A percentile compares a stretch with the other conserved stretches of the same genome.
These are phyloP conservation scores for Capsella bursapastoris DNA, from an alignment of 345 rosid species.

Conservation along the genomic window DNA sequence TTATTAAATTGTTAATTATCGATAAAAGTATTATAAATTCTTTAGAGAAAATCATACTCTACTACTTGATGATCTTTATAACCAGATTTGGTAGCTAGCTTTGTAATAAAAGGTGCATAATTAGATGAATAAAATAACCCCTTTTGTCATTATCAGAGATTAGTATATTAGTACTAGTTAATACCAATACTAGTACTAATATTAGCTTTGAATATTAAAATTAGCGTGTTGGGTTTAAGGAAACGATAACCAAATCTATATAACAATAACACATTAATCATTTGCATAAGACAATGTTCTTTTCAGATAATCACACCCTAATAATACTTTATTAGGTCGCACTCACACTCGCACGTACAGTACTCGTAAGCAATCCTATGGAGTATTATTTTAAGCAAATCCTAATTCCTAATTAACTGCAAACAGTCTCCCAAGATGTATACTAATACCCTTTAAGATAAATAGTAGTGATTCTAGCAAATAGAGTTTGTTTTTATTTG, in stretches of 20 bases:
- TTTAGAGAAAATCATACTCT: neutral
- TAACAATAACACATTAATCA: slow-evolving; percentile 17
- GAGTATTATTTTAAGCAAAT: neutral
- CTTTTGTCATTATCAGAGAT: neutral
- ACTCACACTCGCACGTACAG: neutral
- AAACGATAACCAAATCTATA: slow-evolving; percentile 18
- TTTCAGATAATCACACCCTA: slow-evolving; percentile 32
- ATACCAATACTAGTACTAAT: too few species aligned
- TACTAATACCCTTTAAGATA: too few species aligned
- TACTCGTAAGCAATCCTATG: neutral
- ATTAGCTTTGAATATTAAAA: slow-evolving; percentile 12
- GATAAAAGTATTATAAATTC: neutral
- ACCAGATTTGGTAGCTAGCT: slow-evolving; percentile 26
- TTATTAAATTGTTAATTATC: too few species aligned
- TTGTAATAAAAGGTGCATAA: neutral
- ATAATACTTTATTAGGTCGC: slow-evolving; percentile 18
- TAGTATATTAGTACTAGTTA: neutral
- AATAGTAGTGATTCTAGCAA: too few species aligned
- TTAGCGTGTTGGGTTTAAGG: slow-evolving; percentile 47
- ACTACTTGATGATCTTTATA: slow-evolving; percentile 2
- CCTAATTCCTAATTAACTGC: neutral
- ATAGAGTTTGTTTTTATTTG: too few species aligned
- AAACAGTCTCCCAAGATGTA: neutral
- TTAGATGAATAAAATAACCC: neutral
- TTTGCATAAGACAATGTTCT: slow-evolving; percentile 18